These are phyloP conservation scores for Colletotrichum godetiae DNA, from an alignment of 2,329 filamentous ascomycete genomes.

Conservation along the genomic window DNA sequence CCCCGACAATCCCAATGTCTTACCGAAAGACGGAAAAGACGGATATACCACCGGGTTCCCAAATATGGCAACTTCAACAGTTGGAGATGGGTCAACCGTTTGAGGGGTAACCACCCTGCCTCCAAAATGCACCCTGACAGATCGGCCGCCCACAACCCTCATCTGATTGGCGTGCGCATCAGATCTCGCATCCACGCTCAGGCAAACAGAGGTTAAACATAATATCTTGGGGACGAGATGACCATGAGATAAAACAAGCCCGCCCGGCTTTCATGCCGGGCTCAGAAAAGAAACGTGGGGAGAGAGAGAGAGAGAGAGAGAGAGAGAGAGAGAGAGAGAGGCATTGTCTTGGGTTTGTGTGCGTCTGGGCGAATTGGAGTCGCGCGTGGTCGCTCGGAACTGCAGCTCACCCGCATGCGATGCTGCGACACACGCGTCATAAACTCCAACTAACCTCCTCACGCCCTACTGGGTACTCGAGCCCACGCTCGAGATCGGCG, in stretches of 20 bases:
- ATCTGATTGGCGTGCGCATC: not conserved
- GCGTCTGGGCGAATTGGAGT: conserved; percentile 4
- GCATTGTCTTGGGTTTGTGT: not conserved
- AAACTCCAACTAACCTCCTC: not conserved
- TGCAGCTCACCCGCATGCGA: conserved; percentile 9
- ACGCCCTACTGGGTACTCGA: no score
- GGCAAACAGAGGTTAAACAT: not conserved
- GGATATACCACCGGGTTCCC: not conserved
- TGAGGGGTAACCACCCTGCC: not conserved
- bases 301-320: not conserved
- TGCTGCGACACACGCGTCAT: conserved; percentile 1
- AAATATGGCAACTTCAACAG: not conserved
- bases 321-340: not conserved
- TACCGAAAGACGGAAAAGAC: not conserved
- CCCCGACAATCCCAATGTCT: not conserved
- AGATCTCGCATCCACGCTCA: not conserved
- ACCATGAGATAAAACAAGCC: not conserved
- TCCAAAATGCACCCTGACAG: not conserved
- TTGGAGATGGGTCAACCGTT: not conserved
- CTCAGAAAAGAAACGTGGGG: not conserved
- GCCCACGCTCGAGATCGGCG: conserved; percentile 4
- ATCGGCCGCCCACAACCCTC: not conserved
- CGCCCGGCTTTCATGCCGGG: not conserved
- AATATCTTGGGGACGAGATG: not conserved
- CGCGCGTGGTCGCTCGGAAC: not conserved